Evolutionary conservation across 768 basidiomycete genomes (phyloP).

Genomic region (Lentinus tigrinus): DNA sequence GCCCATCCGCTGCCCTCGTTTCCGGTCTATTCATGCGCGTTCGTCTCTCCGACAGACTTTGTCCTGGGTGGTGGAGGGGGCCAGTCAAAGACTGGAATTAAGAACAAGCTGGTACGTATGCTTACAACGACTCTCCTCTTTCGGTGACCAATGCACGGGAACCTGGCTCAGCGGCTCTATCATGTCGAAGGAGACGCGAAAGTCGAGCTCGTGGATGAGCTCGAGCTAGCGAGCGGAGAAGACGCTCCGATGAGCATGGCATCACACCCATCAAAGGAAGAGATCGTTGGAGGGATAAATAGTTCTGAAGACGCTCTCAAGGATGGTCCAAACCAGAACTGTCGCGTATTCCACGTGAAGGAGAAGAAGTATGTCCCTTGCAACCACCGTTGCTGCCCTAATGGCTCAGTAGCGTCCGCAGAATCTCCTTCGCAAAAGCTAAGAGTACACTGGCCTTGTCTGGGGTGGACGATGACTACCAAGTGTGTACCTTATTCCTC

Average conservation of each 20-base stretch:
- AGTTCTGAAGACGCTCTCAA: slow-evolving; percentile 61
- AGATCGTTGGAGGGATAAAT: slow-evolving; percentile 85
- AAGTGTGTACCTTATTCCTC: slow-evolving; percentile 48
- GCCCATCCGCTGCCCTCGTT: slow-evolving; percentile 76
- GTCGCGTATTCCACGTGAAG: slow-evolving; percentile 64
- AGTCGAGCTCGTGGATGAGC: slow-evolving; percentile 61
- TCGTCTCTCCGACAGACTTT: slow-evolving; percentile 67
- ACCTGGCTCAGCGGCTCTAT: slow-evolving; percentile 59
- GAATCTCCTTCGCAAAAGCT: slow-evolving; percentile 51
- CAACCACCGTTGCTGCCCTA: background rate
- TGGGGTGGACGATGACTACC: slow-evolving; percentile 72
- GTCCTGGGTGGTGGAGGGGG: slow-evolving; percentile 92
- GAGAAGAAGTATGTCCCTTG: slow-evolving; percentile 52
- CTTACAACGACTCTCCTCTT: background rate
- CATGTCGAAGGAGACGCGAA: slow-evolving; percentile 51
- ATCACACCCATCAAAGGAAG: slow-evolving; percentile 51
- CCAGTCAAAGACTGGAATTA: slow-evolving; percentile 81
- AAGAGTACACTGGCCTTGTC: slow-evolving; percentile 59
- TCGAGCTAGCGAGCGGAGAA: slow-evolving; percentile 75
- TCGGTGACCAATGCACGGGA: background rate
- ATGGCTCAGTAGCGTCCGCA: slow-evolving; percentile 26
- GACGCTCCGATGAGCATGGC: slow-evolving; percentile 98
- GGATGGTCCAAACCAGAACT: slow-evolving; percentile 79
- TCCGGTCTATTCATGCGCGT: slow-evolving; percentile 87
- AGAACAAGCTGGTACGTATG: slow-evolving; percentile 83